Conservation (phyloP, 2,329 filamentous ascomycete species). For the Talaromyces sp. region DNA sequence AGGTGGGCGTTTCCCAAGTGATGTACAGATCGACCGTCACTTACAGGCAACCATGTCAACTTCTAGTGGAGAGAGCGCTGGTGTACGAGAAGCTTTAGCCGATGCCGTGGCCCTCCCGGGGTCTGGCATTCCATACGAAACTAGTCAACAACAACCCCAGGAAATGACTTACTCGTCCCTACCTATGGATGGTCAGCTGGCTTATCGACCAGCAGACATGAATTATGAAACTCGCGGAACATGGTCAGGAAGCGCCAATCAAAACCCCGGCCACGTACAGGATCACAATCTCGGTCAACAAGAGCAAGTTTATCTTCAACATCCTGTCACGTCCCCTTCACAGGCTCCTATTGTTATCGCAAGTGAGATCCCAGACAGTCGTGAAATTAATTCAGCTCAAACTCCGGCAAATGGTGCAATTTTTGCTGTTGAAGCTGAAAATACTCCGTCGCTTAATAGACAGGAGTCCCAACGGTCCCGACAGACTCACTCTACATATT, state of each 20-base stretch:
- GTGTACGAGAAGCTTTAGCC: slow-evolving; percentile 59
- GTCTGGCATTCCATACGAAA: slow-evolving; percentile 35
- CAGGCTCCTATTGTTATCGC: slow-evolving; percentile 9
- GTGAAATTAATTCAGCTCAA: not conserved
- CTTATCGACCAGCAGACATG: slow-evolving; percentile 15
- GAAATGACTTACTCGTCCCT: not conserved
- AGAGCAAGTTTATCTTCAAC: slow-evolving; percentile 3
- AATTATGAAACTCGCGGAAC: slow-evolving; percentile 44
- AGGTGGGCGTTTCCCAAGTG: slow-evolving; percentile 95
- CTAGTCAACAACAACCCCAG: slow-evolving; percentile 34
- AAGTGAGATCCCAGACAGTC: not conserved
- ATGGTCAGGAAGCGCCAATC: slow-evolving; percentile 46
- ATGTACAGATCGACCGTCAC: slow-evolving; percentile 82
- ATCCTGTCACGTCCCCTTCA: slow-evolving; percentile 1
- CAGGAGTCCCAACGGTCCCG: slow-evolving; percentile 18
- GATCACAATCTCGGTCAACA: not conserved
- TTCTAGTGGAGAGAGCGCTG: slow-evolving; percentile 76
- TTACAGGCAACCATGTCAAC: slow-evolving; percentile 76
- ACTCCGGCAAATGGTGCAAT: slow-evolving; percentile 2
- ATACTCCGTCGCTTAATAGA: slow-evolving; percentile 13
- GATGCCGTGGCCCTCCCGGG: slow-evolving; percentile 56
- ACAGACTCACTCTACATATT: slow-evolving; percentile 17
- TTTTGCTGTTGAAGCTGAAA: slow-evolving; percentile 7
- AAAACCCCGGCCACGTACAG: slow-evolving; percentile 15
- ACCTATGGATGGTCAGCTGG: slow-evolving; percentile 15